Percentiles rank a stretch among this genome's conserved stretches.
Conservation (phyloP, 345 rosid genomes). For the Sisymbrium irio region DNA sequence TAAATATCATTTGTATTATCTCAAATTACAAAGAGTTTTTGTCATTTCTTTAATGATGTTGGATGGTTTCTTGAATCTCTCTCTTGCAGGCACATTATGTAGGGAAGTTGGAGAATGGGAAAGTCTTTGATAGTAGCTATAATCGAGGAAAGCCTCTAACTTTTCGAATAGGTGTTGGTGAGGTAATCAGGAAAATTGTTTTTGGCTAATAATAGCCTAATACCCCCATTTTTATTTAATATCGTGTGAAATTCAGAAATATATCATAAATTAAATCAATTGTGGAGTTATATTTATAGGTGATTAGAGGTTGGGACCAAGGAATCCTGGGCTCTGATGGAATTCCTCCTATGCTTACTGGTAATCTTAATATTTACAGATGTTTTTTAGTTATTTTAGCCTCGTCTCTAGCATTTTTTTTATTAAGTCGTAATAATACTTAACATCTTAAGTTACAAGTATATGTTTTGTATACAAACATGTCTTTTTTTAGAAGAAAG, state of each 20-base stretch:
- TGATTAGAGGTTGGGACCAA: constrained; percentile 88
- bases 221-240: background rate
- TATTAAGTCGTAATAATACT: too few species aligned
- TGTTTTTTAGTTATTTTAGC: too few species aligned
- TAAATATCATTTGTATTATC: background rate
- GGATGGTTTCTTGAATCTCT: background rate
- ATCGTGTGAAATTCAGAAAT: background rate
- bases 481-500: background rate
- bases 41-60: background rate
- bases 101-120: constrained; percentile 83
- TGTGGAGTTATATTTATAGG: constrained; percentile 37
- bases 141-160: constrained; percentile 82
- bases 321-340: constrained; percentile 88
- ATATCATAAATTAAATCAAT: background rate
- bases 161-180: constrained; percentile 81
- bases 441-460: too few species aligned
- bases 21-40: background rate
- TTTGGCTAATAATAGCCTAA: too few species aligned
- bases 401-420: too few species aligned
- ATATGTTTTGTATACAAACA: too few species aligned
- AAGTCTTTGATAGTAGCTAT: constrained; percentile 89
- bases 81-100: constrained; percentile 70
- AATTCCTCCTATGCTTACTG: constrained; percentile 86
- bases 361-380: constrained; percentile 35
- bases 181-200: constrained; percentile 43